Base-by-base conservation (phyloP, 768 basidiomycete genomes). In the Auricularia cornea region DNA sequence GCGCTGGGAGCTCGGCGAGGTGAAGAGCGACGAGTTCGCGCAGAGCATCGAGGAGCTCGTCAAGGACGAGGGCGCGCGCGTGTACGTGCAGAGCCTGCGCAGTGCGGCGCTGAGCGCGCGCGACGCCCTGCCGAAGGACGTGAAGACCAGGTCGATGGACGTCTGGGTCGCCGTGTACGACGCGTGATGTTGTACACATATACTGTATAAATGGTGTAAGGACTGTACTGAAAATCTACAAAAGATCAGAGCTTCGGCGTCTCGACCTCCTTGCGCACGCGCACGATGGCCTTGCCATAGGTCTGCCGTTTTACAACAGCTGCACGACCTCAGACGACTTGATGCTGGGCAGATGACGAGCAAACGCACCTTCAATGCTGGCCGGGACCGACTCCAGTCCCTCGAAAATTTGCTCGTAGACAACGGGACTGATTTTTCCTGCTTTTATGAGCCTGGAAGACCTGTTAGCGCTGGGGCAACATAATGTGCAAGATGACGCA, bases 261-360 rank as follows among this genome's bases (percentile, higher is more conserved):
- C 35, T 38, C 35, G 35, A 14, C 35, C 10, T 38, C 35, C 35
- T 38, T 38, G 16, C 35, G 35, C 10, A 38, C 35, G 35, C 35
- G 35, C 35, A 38, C 35, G 16, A 38, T 38, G 10, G 81, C 90
- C 71, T 98, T 98, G 0, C 96, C 96, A 92, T 94, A 98, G 3
- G 94, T 95, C 75, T 91, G 83, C 66, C 96, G 79, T 54, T 78
- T 79, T 70, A 94, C 94, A 26, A 98, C 75, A 28, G 90, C 93
- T 57, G 26, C n/a, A n/a, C n/a, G n/a, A n/a, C n/a, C n/a, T n/a
- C n/a, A n/a, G n/a, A n/a, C 6, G 54, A 14, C n/a, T n/a, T n/a
- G n/a, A n/a, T n/a, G n/a, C n/a, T n/a, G n/a, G n/a, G n/a, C n/a
- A n/a, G n/a, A n/a, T n/a, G 26, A 14, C 18, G 10, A 10, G 30